phyloP scores from a whole-genome alignment of 768 basidiomycete genomes.

The Calocybe cyanea region DNA sequence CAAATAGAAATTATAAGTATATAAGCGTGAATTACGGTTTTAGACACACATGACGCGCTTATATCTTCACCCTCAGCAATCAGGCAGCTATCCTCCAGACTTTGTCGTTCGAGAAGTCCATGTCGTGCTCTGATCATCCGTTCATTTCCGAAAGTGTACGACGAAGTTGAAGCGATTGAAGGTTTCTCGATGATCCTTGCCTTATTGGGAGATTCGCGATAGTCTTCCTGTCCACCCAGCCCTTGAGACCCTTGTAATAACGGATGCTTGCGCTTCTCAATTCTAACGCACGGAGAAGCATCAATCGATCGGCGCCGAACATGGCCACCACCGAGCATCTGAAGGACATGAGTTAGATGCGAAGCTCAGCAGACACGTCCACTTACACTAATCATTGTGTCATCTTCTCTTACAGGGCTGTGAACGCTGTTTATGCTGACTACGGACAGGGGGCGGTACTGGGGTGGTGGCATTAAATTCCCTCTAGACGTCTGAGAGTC shows the following conservation, averaged over 20 bases:
- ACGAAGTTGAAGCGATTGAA: slow-evolving; percentile 62
- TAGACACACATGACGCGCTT: slow-evolving; percentile 44
- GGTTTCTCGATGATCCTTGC: slow-evolving; percentile 56
- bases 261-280: slow-evolving; percentile 59
- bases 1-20: slow-evolving; percentile 12
- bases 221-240: slow-evolving; percentile 22
- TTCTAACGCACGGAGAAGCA: slow-evolving; percentile 65
- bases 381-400: slow-evolving; percentile 82
- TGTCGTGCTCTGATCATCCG: slow-evolving; percentile 63
- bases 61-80: slow-evolving; percentile 66
- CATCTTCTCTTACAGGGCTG: slow-evolving; percentile 61
- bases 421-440: slow-evolving; percentile 48
- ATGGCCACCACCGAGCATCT: slow-evolving; percentile 82
- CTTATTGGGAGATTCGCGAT: slow-evolving; percentile 39
- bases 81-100: slow-evolving; percentile 62
- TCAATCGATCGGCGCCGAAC: slow-evolving; percentile 68
- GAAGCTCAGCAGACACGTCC: slow-evolving; percentile 20
- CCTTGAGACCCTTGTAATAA: slow-evolving; percentile 31
- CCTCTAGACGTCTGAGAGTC: slow-evolving; percentile 28
- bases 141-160: slow-evolving; percentile 62
- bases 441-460: slow-evolving; percentile 64
- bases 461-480: slow-evolving; percentile 39
- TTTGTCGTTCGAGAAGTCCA: slow-evolving; percentile 62
- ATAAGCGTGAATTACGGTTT: background rate
- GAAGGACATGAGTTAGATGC: slow-evolving; percentile 1